Evolutionary conservation across 2,329 filamentous ascomycete genomes (phyloP), one percentile per base, ranked within the genome.

Genomic region (Aspergillus fijiensis): DNA sequence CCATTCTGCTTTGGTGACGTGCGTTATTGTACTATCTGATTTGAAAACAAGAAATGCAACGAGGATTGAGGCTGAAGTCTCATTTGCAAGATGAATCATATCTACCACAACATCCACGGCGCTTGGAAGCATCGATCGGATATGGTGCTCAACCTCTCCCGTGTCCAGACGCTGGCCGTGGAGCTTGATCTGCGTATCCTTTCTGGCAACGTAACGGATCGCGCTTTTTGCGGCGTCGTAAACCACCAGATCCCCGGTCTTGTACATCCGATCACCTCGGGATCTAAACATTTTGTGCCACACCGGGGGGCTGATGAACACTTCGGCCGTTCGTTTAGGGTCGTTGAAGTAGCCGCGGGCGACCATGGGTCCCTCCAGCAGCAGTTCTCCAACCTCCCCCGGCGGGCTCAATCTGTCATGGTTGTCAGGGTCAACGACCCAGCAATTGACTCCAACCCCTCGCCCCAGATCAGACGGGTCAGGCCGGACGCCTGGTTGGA

Each of bases 101-200:
- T 56, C 54, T 27, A 47, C 54, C 2, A 56, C 42, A 45, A 50
- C 54, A 9, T 29, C 29, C 6, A 21, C 4, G 25, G n/a, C 25
- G 12, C 19, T 45, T 9, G 23, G 42, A n/a, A 25, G 29, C 7
- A 14, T 14, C 7, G 19, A 27, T 5, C 45, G 16, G 2, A 56
- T 23, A 9, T 50, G 45, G 25, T 29, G 33, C 29, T 56, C 54
- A 10, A 56, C 54, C 29, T 56, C 54, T 16, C 45, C 54, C 2
- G 49, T n/a, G 19, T 56, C 54, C 12, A 56, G 14, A 14, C 54
- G 54, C 14, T 49, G 42, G 16, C 54, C 54, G 14, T 47, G 54
- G 25, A 56, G 35, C 58, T 77, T 76, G 45, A 75, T 68, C 61
- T 77, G 74, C 16, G 63, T 61, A 49, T 88, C 86, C 63, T 83